A percentile compares a stretch with the other conserved stretches of the same genome.
Conservation (phyloP, 768 basidiomycete species). For the Trametes cubensis region DNA sequence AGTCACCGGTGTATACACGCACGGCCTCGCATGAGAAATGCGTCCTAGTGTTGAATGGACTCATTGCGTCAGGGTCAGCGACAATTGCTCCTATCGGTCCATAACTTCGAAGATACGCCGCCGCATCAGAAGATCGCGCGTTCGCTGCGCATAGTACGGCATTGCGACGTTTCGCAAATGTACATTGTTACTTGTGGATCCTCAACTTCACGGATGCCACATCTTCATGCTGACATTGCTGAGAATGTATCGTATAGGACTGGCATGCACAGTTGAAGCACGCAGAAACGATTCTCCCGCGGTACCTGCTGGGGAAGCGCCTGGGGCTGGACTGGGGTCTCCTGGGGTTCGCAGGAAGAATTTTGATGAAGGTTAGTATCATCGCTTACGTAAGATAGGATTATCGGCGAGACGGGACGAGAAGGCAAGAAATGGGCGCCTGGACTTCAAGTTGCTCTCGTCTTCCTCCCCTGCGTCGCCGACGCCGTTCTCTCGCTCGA, state of each 20-base stretch:
- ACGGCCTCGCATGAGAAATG: neutral
- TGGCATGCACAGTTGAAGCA: neutral
- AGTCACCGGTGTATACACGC: too few relatives aligned
- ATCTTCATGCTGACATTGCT: too few relatives aligned
- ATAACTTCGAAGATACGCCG: constrained; percentile 4
- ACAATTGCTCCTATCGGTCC: neutral
- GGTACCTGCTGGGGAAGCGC: neutral
- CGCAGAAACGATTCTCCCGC: neutral
- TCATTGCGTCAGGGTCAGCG: neutral
- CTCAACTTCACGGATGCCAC: neutral
- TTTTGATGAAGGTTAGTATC: neutral
- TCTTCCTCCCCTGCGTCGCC: constrained; percentile 24
- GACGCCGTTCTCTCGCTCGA: constrained; percentile 21
- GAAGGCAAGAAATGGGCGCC: constrained; percentile 14
- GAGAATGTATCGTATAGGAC: too few relatives aligned
- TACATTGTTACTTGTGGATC: neutral
- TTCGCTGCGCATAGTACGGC: neutral
- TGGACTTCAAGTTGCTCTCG: constrained; percentile 13
- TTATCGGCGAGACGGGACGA: constrained; percentile 20
- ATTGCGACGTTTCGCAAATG: neutral
- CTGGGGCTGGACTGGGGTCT: constrained; percentile 1
- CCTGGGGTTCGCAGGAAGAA: constrained; percentile 9
- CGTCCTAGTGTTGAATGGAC: neutral
- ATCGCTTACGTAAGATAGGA: constrained; percentile 18
- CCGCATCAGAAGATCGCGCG: neutral